A percentile compares a stretch with the other conserved stretches of the same genome.
phyloP scores from a whole-genome alignment of 176 grass and related monocot genomes.

The Stipa capillata region DNA sequence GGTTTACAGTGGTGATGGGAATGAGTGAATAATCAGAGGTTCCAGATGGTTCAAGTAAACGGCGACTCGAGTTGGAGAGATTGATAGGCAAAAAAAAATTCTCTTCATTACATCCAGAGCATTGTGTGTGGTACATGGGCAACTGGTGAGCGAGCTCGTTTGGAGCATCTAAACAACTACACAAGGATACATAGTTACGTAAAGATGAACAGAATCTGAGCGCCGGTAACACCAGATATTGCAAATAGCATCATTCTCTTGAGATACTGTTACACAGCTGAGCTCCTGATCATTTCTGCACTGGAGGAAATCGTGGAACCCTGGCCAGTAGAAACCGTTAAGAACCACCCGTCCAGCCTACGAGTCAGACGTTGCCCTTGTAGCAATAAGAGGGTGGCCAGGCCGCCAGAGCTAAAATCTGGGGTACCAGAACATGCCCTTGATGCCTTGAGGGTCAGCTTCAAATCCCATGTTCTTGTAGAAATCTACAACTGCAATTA shows the following conservation, averaged over 20 bases:
- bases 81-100: not conserved
- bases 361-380: not conserved
- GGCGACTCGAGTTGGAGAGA: not conserved
- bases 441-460: slow-evolving; percentile 93
- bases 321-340: not conserved
- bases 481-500: slow-evolving; percentile 81
- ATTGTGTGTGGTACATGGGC: not conserved
- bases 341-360: not conserved
- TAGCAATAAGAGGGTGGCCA: not conserved
- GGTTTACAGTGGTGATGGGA: not conserved
- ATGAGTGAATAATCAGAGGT: not conserved
- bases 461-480: slow-evolving; percentile 98
- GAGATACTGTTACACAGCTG: not conserved
- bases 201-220: not conserved
- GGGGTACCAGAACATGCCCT: slow-evolving; percentile 99
- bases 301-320: not conserved
- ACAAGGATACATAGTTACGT: not conserved
- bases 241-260: not conserved
- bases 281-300: not conserved
- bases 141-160: not conserved
- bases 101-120: not conserved
- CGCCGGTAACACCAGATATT: not conserved
- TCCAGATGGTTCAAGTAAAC: not conserved
- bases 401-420: slow-evolving; percentile 6
- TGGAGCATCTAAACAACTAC: not conserved